Percentiles rank a stretch among this genome's conserved stretches.
Conservation (phyloP, 768 basidiomycete species). For the Phylloporus arenicola region DNA sequence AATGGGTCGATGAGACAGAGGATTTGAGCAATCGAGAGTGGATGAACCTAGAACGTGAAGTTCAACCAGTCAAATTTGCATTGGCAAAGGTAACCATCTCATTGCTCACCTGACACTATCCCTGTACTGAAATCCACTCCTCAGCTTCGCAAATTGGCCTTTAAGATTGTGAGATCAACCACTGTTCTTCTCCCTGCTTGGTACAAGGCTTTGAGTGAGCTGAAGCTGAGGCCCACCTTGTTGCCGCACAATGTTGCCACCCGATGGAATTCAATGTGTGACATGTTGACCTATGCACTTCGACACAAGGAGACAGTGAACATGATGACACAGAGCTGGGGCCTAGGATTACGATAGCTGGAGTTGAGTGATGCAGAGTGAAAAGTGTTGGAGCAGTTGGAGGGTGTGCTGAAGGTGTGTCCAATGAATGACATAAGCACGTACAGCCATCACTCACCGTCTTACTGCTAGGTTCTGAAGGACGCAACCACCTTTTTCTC, state of each 20-base stretch:
- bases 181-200: neutral
- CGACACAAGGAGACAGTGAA: neutral
- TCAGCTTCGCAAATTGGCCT: neutral
- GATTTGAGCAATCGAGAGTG: slow-evolving; percentile 1
- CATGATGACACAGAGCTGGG: neutral
- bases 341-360: neutral
- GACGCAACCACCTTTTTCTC: neutral
- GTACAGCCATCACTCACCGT: too few species aligned
- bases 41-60: slow-evolving; percentile 5
- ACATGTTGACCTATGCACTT: neutral
- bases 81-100: slow-evolving; percentile 7
- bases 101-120: neutral
- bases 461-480: neutral
- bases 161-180: neutral
- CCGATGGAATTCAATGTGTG: neutral
- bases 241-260: neutral
- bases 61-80: slow-evolving; percentile 1
- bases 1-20: slow-evolving; percentile 15
- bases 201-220: neutral
- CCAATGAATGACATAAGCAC: too few species aligned
- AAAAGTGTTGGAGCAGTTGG: neutral
- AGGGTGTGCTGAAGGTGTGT: neutral
- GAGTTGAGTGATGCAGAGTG: neutral
- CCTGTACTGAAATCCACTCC: neutral
- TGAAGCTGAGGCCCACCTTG: neutral